These are phyloP conservation scores for Zygoascus flipseniorum DNA, from an alignment of 805 yeast species.

Conservation along the genomic window DNA sequence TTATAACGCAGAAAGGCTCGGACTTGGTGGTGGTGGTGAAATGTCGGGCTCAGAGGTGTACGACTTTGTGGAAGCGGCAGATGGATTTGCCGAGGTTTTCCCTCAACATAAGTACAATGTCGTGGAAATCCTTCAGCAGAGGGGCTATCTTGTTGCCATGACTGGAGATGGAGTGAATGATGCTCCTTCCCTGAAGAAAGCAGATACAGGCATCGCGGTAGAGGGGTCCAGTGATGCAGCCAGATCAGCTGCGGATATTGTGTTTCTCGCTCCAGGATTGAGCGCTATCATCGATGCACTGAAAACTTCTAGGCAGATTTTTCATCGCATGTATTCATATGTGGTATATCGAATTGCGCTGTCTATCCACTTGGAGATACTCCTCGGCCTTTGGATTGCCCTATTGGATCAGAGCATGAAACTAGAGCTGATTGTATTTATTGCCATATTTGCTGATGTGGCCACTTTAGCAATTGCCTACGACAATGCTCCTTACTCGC, in stretches of 20 bases:
- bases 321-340: constrained; percentile 98
- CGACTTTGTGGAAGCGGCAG: constrained; percentile 72
- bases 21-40: constrained; percentile 29
- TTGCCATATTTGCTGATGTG: constrained; percentile 88
- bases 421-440: constrained; percentile 89
- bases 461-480: constrained; percentile 76
- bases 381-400: constrained; percentile 95
- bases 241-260: constrained; percentile 37
- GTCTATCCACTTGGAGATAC: constrained; percentile 88
- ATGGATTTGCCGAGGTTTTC: constrained; percentile 80
- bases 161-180: constrained; percentile 67
- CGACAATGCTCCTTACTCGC: constrained; percentile 93
- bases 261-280: constrained; percentile 50
- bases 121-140: constrained; percentile 54
- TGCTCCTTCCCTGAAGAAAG: constrained; percentile 60
- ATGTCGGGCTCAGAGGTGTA: constrained; percentile 60
- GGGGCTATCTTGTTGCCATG: constrained; percentile 62
- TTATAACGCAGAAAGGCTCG: constrained; percentile 93
- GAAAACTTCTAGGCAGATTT: constrained; percentile 92
- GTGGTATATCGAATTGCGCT: constrained; percentile 97
- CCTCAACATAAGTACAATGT: constrained; percentile 62
- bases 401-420: constrained; percentile 77
- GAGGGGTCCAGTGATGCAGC: constrained; percentile 41
- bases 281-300: constrained; percentile 54
- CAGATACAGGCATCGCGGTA: constrained; percentile 85